phyloP scores from a whole-genome alignment of 177 flowering plant species.

The Vitis hybrid region DNA sequence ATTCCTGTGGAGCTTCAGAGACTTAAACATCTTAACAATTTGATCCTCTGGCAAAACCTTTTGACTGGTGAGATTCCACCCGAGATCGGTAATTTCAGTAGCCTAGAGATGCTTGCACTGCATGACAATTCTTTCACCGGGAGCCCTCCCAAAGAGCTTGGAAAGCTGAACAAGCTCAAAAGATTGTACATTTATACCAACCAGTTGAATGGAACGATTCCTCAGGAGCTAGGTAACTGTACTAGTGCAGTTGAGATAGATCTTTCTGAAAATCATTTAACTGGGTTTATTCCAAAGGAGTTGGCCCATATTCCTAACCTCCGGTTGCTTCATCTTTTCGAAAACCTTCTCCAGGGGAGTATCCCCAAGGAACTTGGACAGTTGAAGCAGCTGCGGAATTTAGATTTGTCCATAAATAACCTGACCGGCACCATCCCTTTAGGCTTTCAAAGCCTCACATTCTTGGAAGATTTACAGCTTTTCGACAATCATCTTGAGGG shows the following conservation, averaged over 20 bases:
- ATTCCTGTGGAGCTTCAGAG: conserved; percentile 49
- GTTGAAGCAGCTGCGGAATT: conserved; percentile 30
- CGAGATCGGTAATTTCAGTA: conserved; percentile 51
- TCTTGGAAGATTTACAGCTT: conserved; percentile 50
- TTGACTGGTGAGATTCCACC: conserved; percentile 56
- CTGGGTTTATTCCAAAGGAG: conserved; percentile 54
- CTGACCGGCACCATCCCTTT: conserved; percentile 55
- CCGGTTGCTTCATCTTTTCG: conserved; percentile 54
- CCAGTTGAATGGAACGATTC: conserved; percentile 63
- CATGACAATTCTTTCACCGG: conserved; percentile 52
- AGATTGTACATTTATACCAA: conserved; percentile 54
- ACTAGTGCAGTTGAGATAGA: conserved; percentile 53
- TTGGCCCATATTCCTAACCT: conserved; percentile 43
- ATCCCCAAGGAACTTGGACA: conserved; percentile 55
- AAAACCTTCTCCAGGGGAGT: conserved; percentile 50
- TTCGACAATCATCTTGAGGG: conserved; percentile 57
- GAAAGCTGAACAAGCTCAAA: conserved; percentile 40
- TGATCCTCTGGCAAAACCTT: conserved; percentile 57
- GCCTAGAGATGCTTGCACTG: conserved; percentile 52
- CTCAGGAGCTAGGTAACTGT: conserved; percentile 49
- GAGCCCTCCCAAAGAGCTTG: conserved; percentile 57
- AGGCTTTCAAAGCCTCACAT: conserved; percentile 48
- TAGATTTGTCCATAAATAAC: conserved; percentile 65
- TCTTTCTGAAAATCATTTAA: conserved; percentile 59
- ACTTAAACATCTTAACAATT: conserved; percentile 42